These are phyloP conservation scores for Cucurbitaria berberidis DNA, from an alignment of 2,329 filamentous ascomycete genomes.

Conservation along the genomic window DNA sequence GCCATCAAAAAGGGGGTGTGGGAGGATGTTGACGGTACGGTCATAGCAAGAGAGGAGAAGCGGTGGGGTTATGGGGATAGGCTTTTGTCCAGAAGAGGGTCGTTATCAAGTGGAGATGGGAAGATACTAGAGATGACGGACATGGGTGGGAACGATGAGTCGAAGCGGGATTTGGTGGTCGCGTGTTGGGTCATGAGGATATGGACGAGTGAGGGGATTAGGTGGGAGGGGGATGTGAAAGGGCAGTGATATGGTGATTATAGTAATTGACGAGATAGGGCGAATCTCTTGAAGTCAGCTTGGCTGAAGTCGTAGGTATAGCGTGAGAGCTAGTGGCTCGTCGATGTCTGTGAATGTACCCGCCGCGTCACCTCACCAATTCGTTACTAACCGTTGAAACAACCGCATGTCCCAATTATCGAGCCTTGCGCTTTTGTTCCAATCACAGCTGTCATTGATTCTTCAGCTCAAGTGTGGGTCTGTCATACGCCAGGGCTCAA, in stretches of 20 bases:
- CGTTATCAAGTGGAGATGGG: neutral
- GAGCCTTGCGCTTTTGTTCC: neutral
- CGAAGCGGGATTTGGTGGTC: conserved; percentile 29
- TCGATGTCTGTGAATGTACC: too few species aligned
- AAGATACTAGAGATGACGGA: conserved; percentile 18
- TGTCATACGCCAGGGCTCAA: neutral
- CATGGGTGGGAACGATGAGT: conserved; percentile 6
- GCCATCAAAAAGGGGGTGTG: conserved; percentile 21
- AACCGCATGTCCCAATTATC: neutral
- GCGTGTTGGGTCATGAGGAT: conserved; percentile 35
- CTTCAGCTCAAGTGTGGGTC: neutral
- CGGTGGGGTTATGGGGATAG: neutral
- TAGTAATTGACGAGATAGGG: neutral
- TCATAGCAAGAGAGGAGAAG: conserved; percentile 18
- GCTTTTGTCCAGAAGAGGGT: neutral
- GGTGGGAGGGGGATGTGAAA: conserved; percentile 26
- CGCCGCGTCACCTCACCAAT: neutral
- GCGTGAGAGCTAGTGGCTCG: too few species aligned
- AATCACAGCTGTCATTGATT: neutral
- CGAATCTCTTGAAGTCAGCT: neutral
- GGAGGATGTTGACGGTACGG: conserved; percentile 24
- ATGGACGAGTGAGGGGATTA: conserved; percentile 25
- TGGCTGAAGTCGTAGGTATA: neutral
- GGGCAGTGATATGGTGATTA: conserved; percentile 1
- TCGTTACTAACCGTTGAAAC: neutral